Percentiles rank a stretch among this genome's conserved stretches.
Conservation (phyloP, 176 grass and related monocot species). For the Oryza meridionalis region DNA sequence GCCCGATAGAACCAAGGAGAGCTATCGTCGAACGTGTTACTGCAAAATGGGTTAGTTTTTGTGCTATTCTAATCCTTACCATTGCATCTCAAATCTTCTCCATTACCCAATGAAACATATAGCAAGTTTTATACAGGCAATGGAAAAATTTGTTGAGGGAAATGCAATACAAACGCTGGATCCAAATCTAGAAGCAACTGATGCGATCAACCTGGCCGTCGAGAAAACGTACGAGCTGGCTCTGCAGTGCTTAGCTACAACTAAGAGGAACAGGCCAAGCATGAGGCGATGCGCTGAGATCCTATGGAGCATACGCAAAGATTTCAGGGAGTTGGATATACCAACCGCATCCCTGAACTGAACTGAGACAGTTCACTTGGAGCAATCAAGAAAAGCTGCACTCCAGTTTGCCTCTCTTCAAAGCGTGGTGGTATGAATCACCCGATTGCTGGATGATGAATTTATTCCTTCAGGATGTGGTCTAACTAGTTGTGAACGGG, state of each 20-base stretch:
- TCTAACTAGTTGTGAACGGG: conserved; percentile 10
- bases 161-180: conserved; percentile 69
- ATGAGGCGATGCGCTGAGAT: conserved; percentile 80
- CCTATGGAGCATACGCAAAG: conserved; percentile 79
- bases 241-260: conserved; percentile 65
- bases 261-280: conserved; percentile 54
- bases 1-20: conserved; percentile 60
- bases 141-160: conserved; percentile 67
- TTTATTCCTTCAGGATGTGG: conserved; percentile 28
- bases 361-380: conserved; percentile 40
- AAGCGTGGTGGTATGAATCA: conserved; percentile 25
- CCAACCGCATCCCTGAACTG: conserved; percentile 33
- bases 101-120: not conserved
- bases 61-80: too few relatives aligned
- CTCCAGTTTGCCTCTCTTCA: conserved; percentile 42
- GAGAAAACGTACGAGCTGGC: conserved; percentile 71
- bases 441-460: not conserved
- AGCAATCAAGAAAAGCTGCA: conserved; percentile 25
- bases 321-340: conserved; percentile 59
- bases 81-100: not conserved
- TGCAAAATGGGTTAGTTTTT: conserved; percentile 66
- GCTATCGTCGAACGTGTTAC: conserved; percentile 62
- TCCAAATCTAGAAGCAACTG: conserved; percentile 52
- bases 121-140: conserved; percentile 49
- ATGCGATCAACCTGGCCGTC: conserved; percentile 53